Evolutionary conservation across 768 basidiomycete species (phyloP).

Genomic region (Mycena galericulata): DNA sequence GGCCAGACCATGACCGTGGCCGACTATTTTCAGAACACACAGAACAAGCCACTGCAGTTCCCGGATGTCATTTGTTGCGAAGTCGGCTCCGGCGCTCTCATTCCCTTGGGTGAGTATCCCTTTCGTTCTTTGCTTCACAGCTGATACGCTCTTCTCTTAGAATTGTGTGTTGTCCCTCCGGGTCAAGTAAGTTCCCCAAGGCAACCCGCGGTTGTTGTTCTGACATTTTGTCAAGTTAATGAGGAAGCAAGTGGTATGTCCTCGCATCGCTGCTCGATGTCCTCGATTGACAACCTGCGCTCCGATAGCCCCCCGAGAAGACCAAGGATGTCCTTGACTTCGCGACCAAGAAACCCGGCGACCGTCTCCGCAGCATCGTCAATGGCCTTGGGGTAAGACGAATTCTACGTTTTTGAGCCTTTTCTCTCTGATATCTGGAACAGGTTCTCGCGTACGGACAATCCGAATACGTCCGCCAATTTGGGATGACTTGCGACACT

Average conservation of each 20-base stretch:
- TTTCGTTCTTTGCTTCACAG: slow-evolving; percentile 42
- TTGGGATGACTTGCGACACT: slow-evolving; percentile 74
- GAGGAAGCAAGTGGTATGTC: slow-evolving; percentile 66
- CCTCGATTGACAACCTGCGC: too few relatives aligned
- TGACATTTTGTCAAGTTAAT: slow-evolving; percentile 53
- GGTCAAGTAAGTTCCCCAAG: slow-evolving; percentile 57
- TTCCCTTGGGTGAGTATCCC: slow-evolving; percentile 57
- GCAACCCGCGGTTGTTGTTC: not conserved
- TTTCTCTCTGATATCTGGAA: slow-evolving; percentile 5
- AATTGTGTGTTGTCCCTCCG: slow-evolving; percentile 69
- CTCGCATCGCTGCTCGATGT: too few relatives aligned
- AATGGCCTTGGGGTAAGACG: slow-evolving; percentile 63
- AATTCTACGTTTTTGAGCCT: not conserved
- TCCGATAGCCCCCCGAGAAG: slow-evolving; percentile 77
- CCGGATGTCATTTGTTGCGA: slow-evolving; percentile 79
- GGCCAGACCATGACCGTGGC: slow-evolving; percentile 60
- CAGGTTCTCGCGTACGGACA: slow-evolving; percentile 77
- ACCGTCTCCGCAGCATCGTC: slow-evolving; percentile 66
- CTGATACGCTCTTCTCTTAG: slow-evolving; percentile 42
- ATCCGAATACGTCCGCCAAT: slow-evolving; percentile 80
- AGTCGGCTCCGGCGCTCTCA: slow-evolving; percentile 49
- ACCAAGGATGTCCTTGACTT: slow-evolving; percentile 75
- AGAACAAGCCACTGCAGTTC: slow-evolving; percentile 65
- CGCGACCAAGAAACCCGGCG: slow-evolving; percentile 71
- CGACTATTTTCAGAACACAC: slow-evolving; percentile 65